Percentiles rank a stretch among this genome's conserved stretches.
Conservation (phyloP, 345 rosid species). For the Rhodamnia rubescens region DNA sequence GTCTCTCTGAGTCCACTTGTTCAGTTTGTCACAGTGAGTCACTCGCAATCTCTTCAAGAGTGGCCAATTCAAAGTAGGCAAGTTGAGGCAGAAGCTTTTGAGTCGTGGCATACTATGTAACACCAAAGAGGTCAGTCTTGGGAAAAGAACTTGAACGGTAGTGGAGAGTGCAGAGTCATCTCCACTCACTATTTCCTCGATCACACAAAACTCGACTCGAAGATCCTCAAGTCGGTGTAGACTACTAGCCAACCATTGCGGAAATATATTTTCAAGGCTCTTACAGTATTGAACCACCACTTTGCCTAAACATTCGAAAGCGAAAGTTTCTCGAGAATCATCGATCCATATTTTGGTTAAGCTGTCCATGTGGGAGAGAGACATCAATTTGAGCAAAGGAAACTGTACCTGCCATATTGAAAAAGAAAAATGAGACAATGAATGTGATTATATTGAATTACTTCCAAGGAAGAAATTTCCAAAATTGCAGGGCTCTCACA, state of each 20-base stretch:
- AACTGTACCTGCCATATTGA: background rate
- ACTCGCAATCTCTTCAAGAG: background rate
- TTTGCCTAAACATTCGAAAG: background rate
- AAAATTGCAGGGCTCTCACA: background rate
- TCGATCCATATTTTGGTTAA: background rate
- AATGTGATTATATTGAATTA: background rate
- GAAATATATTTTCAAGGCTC: background rate
- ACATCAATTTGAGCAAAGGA: rapidly evolving
- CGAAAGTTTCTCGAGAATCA: background rate
- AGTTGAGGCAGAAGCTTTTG: background rate
- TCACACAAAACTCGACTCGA: background rate
- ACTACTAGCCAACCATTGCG: background rate
- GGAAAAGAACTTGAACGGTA: background rate
- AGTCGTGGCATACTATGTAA: background rate
- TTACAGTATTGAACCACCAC: background rate
- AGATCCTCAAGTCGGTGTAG: background rate
- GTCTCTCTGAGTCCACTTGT: background rate
- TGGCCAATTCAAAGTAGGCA: background rate
- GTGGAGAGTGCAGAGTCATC: background rate
- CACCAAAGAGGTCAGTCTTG: background rate
- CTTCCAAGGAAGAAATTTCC: background rate
- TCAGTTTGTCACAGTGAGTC: background rate
- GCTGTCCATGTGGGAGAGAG: background rate
- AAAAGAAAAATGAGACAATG: background rate
- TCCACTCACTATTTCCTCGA: background rate